phyloP scores from a whole-genome alignment of 1,139 yeast genomes.

The Blastobotrys serpentis region DNA sequence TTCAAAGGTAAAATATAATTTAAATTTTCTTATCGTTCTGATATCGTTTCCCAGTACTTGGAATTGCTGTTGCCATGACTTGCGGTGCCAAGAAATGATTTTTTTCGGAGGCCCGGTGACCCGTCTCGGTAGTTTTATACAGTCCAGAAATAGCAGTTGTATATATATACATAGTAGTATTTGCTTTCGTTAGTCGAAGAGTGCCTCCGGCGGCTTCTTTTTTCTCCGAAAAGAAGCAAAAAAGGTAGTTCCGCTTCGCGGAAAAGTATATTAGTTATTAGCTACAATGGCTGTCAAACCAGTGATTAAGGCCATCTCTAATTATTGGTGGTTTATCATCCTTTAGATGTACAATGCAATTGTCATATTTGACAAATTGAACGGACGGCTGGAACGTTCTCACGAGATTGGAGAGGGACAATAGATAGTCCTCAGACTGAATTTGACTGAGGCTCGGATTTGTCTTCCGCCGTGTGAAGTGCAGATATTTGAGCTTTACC shows the following conservation, averaged over 20 bases:
- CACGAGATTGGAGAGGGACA: slow-evolving; percentile 9
- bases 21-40: too few species aligned
- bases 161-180: too few species aligned
- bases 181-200: too few species aligned
- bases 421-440: slow-evolving; percentile 2
- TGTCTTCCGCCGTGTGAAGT: slow-evolving; percentile 19
- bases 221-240: too few species aligned
- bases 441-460: slow-evolving; percentile 27
- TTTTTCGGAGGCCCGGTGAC: too few species aligned
- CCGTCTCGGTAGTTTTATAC: too few species aligned
- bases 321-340: slow-evolving; percentile 16
- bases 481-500: slow-evolving; percentile 20
- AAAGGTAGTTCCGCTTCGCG: not conserved
- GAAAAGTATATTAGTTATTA: slow-evolving; percentile 12
- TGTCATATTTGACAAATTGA: slow-evolving; percentile 26
- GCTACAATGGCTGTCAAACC: slow-evolving; percentile 23
- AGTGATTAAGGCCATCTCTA: slow-evolving; percentile 23
- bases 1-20: too few species aligned
- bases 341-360: slow-evolving; percentile 23
- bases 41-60: too few species aligned
- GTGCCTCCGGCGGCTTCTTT: too few species aligned
- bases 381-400: slow-evolving; percentile 21
- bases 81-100: too few species aligned
- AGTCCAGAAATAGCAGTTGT: too few species aligned
- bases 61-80: too few species aligned